phyloP scores from a whole-genome alignment of 257 asterid genomes.

The Solanum pinnatisectum region DNA sequence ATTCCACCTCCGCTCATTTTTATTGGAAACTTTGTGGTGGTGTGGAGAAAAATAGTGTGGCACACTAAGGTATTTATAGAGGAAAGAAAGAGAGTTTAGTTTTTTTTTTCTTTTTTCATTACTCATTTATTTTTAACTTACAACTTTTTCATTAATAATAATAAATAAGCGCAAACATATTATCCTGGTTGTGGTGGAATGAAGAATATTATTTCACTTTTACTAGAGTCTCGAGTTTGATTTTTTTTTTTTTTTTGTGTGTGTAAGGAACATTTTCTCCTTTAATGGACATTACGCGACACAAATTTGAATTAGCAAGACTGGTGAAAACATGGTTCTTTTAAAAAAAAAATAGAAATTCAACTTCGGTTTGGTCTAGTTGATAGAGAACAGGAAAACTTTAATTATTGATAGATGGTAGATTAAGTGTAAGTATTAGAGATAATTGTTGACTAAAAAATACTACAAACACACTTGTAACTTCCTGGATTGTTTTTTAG shows the following conservation, averaged over 20 bases:
- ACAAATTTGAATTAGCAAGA: not conserved
- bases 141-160: not conserved
- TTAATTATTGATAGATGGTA: not conserved
- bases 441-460: not conserved
- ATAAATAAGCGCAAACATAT: not conserved
- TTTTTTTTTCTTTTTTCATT: not conserved
- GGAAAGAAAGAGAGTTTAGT: not conserved
- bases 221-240: not conserved
- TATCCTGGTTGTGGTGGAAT: not conserved
- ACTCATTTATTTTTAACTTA: not conserved
- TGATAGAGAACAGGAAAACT: not conserved
- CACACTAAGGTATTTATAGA: not conserved
- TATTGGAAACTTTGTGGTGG: not conserved
- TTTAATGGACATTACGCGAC: not conserved
- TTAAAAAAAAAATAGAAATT: too few species aligned
- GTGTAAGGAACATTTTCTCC: not conserved
- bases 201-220: not conserved
- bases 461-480: not conserved
- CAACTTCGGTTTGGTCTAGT: not conserved
- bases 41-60: not conserved
- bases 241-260: not conserved
- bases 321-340: too few species aligned
- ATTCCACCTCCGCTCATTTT: constrained; percentile 14
- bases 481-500: not conserved
- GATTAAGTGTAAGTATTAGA: not conserved